Base-by-base conservation (phyloP, 768 basidiomycete species). In the Termitomyces sp. region DNA sequence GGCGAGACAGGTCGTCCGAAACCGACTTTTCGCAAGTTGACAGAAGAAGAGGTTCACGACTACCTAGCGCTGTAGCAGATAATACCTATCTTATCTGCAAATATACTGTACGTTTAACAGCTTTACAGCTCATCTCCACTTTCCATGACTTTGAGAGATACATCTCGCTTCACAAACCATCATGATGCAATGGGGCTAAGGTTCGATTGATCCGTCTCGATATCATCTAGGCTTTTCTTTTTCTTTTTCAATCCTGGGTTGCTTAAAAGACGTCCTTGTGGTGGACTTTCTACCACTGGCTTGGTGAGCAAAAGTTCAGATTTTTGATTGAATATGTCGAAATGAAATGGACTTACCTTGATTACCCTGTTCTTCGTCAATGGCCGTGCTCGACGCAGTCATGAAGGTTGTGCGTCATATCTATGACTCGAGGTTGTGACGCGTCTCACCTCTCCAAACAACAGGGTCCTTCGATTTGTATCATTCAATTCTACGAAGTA, bases 31-130 rank as follows among this genome's bases (percentile, higher is more conserved):
- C 81, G 97, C 70, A 98, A 97, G 74, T 74, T 99, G 67, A 87
- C 86, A 22, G 96, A 99, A 76, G 92, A 96, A 71, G 97, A 99
- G 77, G 92, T 99, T 59, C 84, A 87, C 61, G 97, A 99, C 75
- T 99, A 98, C 75, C 75, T 98, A 70, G 87, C 92, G 38, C 74
- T 94, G 76, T 94, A 86, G 68, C 60, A 58, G 44, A 58, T 28
- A 33, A 18, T 5, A 10, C 40, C 40, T 41, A 55, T 43, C 33
- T 22, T 46, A 59, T 52, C 54, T 58, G 55, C 49, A 58, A 62
- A 54, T 55, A 59, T 33, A 45, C 58, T 66, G 68, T 69, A 69
- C 65, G 69, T 72, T 60, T 55, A 8, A 57, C 43, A 51, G 7
- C 36, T 46, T 18, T 40, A 13, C 11, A 28, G 24, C 26, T 20